Evolutionary conservation across 345 rosid species (phyloP).

Genomic region (Linum lewisii): DNA sequence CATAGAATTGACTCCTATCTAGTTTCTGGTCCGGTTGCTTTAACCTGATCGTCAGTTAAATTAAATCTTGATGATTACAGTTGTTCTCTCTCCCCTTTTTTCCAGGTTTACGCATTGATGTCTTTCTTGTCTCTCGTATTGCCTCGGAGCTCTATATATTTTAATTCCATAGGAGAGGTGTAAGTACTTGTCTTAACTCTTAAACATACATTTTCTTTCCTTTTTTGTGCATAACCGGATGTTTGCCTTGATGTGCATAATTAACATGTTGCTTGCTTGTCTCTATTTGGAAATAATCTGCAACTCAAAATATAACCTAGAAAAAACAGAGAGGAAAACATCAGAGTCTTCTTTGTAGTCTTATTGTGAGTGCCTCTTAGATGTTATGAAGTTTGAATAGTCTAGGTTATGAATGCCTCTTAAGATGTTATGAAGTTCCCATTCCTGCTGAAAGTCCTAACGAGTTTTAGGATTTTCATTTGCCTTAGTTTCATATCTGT

Average conservation of each 20-base stretch:
- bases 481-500: neutral
- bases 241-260: neutral
- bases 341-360: neutral
- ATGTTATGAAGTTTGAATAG: neutral
- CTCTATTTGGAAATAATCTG: neutral
- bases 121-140: conserved; percentile 79
- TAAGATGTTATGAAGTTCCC: neutral
- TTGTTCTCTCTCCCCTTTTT: conserved; percentile 4
- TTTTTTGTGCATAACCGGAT: neutral
- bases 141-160: conserved; percentile 68
- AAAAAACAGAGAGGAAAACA: neutral
- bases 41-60: neutral
- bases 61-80: too few species aligned
- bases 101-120: conserved; percentile 82
- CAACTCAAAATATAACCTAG: neutral
- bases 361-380: neutral
- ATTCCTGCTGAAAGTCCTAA: neutral
- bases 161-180: conserved; percentile 95
- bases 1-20: neutral
- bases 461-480: neutral
- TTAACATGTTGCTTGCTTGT: neutral
- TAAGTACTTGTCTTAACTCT: conserved; percentile 31
- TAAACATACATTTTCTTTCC: neutral
- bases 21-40: neutral
- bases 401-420: neutral